These are phyloP conservation scores for Suillus placidus DNA, from an alignment of 768 basidiomycete genomes.

Conservation along the genomic window DNA sequence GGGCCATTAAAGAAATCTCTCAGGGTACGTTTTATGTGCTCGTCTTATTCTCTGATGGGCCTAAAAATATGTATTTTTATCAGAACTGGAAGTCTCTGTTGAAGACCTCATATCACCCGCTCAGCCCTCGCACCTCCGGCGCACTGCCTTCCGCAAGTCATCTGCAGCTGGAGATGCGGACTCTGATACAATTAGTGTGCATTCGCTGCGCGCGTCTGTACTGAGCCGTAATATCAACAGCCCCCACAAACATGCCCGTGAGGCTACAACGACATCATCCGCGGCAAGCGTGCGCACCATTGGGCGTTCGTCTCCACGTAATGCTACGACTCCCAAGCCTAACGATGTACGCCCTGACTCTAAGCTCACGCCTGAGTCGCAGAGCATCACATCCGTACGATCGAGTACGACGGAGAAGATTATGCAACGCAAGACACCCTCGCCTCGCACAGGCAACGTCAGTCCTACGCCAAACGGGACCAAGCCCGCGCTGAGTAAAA, in stretches of 20 bases:
- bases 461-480: conserved; percentile 7
- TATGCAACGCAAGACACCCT: conserved; percentile 1
- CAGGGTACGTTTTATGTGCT: conserved; percentile 27
- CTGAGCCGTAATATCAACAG: conserved; percentile 36
- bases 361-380: conserved; percentile 61
- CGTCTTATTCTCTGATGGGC: background rate
- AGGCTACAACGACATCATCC: conserved; percentile 26
- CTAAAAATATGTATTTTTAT: conserved; percentile 4
- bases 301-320: conserved; percentile 28
- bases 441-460: conserved; percentile 5
- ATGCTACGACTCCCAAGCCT: conserved; percentile 26
- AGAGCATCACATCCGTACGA: conserved; percentile 29
- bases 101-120: conserved; percentile 68
- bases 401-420: conserved; percentile 29
- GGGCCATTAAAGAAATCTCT: conserved; percentile 85
- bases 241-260: conserved; percentile 26
- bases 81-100: conserved; percentile 79
- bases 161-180: conserved; percentile 30
- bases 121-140: conserved; percentile 26
- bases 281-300: conserved; percentile 31
- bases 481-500: conserved; percentile 16
- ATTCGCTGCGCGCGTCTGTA: conserved; percentile 50
- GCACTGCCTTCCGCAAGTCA: conserved; percentile 14
- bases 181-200: conserved; percentile 44
- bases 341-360: conserved; percentile 65